Percentiles rank a stretch among this genome's conserved stretches.
phyloP scores from a whole-genome alignment of 441 rosid species.

The Macaranga tanarius region DNA sequence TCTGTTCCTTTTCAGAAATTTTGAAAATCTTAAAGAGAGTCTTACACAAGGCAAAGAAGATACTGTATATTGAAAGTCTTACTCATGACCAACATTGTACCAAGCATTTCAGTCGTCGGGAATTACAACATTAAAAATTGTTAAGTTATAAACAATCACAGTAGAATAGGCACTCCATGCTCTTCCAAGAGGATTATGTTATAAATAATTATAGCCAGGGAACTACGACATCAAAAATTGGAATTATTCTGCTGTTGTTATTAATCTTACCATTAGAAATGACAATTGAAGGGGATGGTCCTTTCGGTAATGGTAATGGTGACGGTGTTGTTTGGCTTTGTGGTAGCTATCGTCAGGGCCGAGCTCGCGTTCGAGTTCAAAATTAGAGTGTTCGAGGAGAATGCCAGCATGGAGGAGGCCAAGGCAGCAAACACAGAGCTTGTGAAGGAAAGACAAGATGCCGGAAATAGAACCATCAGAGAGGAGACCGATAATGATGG shows the following conservation, averaged over 20 bases:
- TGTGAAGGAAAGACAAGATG: slow-evolving; percentile 75
- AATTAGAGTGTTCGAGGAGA: slow-evolving; percentile 89
- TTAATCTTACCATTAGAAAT: too few species aligned
- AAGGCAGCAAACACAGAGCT: slow-evolving; percentile 90
- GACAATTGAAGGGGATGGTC: slow-evolving; percentile 25
- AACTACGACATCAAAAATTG: too few species aligned
- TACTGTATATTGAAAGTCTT: background rate
- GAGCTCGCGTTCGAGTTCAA: slow-evolving; percentile 87
- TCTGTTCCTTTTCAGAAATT: too few species aligned
- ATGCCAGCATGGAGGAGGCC: slow-evolving; percentile 86
- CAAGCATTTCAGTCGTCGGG: background rate
- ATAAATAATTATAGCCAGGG: too few species aligned
- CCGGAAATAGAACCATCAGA: slow-evolving; percentile 42
- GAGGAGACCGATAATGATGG: slow-evolving; percentile 68
- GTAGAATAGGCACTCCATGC: too few species aligned
- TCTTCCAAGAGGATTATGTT: too few species aligned
- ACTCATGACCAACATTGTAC: background rate
- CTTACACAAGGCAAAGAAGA: too few species aligned
- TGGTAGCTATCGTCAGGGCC: slow-evolving; percentile 60
- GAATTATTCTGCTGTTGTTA: too few species aligned
- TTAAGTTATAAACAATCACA: too few species aligned
- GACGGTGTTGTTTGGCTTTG: background rate
- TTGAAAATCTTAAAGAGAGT: too few species aligned
- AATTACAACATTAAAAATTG: too few species aligned
- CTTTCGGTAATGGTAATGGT: slow-evolving; percentile 10